These are phyloP conservation scores for Coleophoma crateriformis DNA, from an alignment of 2,329 filamentous ascomycete genomes.

Conservation along the genomic window DNA sequence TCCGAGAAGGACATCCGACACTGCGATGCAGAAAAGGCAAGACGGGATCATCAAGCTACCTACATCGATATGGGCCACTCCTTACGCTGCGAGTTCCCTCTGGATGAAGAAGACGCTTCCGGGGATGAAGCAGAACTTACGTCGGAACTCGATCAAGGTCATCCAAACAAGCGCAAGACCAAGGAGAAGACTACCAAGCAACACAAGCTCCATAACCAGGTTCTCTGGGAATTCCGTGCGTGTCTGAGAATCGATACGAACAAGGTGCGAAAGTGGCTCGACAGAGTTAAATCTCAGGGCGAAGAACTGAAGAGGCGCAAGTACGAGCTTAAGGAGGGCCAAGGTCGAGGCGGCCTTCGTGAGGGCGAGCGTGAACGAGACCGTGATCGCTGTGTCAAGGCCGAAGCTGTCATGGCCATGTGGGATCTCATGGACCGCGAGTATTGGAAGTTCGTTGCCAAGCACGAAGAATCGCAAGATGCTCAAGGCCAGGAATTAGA, in stretches of 20 bases:
- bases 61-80: background rate
- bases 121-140: background rate
- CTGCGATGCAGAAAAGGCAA: background rate
- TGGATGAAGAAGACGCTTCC: background rate
- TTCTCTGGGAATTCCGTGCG: background rate
- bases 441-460: background rate
- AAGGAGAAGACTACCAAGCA: constrained; percentile 1
- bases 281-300: background rate
- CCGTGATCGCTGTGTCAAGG: background rate
- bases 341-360: background rate
- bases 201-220: background rate
- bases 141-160: background rate
- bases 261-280: background rate
- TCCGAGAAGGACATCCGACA: constrained; percentile 1
- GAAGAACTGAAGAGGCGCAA: background rate
- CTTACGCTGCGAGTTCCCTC: background rate
- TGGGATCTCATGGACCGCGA: background rate
- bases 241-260: background rate
- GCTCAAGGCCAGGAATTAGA: no score
- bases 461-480: no score
- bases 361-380: background rate
- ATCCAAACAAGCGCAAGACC: background rate
- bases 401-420: background rate
- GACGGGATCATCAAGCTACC: background rate
- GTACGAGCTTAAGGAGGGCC: background rate